A percentile compares a stretch with the other conserved stretches of the same genome.
Evolutionary conservation across 495 filamentous ascomycete species (phyloP).

Genomic region (Xylaria telfairii): DNA sequence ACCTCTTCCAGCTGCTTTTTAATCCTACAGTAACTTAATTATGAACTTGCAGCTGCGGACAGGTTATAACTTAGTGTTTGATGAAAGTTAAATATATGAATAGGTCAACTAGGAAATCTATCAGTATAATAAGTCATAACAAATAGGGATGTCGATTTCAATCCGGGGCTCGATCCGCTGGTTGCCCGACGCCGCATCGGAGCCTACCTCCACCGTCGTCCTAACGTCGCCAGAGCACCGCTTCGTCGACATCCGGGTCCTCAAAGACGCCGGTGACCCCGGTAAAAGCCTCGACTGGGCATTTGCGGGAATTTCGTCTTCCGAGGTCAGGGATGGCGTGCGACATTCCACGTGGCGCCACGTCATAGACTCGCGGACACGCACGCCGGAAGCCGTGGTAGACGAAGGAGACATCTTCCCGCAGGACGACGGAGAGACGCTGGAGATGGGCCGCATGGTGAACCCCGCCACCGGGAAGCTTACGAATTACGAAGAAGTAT

Average conservation of each 20-base stretch:
- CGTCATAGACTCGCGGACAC: slow-evolving; percentile 57
- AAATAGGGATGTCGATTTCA: slow-evolving; percentile 40
- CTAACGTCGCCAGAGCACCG: slow-evolving; percentile 54
- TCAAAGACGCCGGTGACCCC: slow-evolving; percentile 26
- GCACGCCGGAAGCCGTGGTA: slow-evolving; percentile 34
- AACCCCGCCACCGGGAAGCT: slow-evolving; percentile 51
- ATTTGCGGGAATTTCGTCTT: slow-evolving; percentile 57
- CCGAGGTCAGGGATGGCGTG: slow-evolving; percentile 13
- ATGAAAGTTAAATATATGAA: too few species aligned
- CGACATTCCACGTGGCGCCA: slow-evolving; percentile 55
- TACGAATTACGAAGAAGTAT: slow-evolving; percentile 61
- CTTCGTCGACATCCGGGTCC: slow-evolving; percentile 56
- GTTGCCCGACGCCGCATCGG: slow-evolving; percentile 46
- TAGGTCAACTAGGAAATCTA: background rate
- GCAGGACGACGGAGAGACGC: slow-evolving; percentile 40
- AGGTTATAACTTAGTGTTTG: too few species aligned
- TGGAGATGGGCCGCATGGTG: slow-evolving; percentile 59
- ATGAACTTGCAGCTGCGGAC: too few species aligned
- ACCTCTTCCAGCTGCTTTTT: too few species aligned
- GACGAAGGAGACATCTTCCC: slow-evolving; percentile 61
- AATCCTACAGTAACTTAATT: too few species aligned
- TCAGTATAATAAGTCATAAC: background rate
- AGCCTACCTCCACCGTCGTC: slow-evolving; percentile 53
- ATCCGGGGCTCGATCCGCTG: slow-evolving; percentile 49
- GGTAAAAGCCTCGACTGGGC: slow-evolving; percentile 54